Base-by-base conservation (phyloP, 176 grass and related monocot species). In the Phragmites australis region DNA sequence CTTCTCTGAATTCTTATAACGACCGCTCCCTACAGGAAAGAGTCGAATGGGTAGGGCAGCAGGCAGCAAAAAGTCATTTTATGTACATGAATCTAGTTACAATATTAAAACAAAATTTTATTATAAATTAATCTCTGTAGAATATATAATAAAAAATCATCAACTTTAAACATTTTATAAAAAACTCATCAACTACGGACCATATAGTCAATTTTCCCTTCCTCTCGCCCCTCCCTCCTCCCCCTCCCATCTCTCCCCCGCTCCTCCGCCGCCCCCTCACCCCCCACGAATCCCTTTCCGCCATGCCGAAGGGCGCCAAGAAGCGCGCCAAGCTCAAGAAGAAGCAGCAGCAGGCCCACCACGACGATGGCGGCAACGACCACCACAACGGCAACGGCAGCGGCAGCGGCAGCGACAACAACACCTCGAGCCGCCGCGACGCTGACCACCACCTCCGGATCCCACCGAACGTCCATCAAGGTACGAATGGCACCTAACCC, bases 321-420 rank as follows among this genome's bases (percentile, higher is more conserved):
- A 91, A 91, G 89, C 84, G 89, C 5, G 89, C 89, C 70, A 91
- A 87, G 84, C 84, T 87, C 84, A 91, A 81, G 89, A 87, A 87
- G 81, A 4, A 91, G 85, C 61, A 90, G 84, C 84, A 87, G 84
- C 52, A 67, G 76, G 62, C 70, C 40, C 80, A 78, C 37, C 45
- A 58, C 34, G 52, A 87, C 80, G 68, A 50, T 65, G 84, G 26
- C 52, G 74, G 31, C 58, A 27, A 62, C 71, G 32, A 37, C 72
- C 23, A 21, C 66, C 23, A 62, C 72, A 30, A 41, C 78, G 45
- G 5, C 81, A 76, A 81, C 77, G 65, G 55, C 34, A 80, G 57
- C 46, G 34, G 77, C 1, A 43, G 16, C 47, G 48, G 48, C 39
- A 31, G 39, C 58, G 34, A 17, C 56, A 51, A 50, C 46, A 67